A percentile compares a stretch with the other conserved stretches of the same genome.
Evolutionary conservation across 345 rosid genomes (phyloP).

Genomic region (sweet orange (Citrus sinensis)): DVS_A1.0 CM039165.1:30998501-30999000

Average conservation of each 20-base stretch:
- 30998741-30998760: conserved; percentile 80
- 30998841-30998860: neutral
- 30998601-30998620: conserved; percentile 74
- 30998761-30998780: conserved; percentile 23
- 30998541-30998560: conserved; percentile 77
- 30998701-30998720: conserved; percentile 64
- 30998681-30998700: conserved; percentile 76
- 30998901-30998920: too few relatives aligned
- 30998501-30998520: conserved; percentile 80
- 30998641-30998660: conserved; percentile 90
- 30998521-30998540: conserved; percentile 90
- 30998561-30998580: conserved; percentile 72
- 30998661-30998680: conserved; percentile 82
- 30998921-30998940: too few relatives aligned
- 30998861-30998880: neutral
- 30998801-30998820: neutral
- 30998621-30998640: conserved; percentile 82
- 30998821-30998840: too few relatives aligned
- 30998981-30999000: neutral
- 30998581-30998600: conserved; percentile 93
- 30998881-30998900: neutral
- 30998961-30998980: neutral
- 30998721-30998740: conserved; percentile 91
- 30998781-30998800: too few relatives aligned
- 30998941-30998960: too few relatives aligned